phyloP scores from a whole-genome alignment of 371 early-diverging fungal genomes.

The Rhizomucor miehei region DNA sequence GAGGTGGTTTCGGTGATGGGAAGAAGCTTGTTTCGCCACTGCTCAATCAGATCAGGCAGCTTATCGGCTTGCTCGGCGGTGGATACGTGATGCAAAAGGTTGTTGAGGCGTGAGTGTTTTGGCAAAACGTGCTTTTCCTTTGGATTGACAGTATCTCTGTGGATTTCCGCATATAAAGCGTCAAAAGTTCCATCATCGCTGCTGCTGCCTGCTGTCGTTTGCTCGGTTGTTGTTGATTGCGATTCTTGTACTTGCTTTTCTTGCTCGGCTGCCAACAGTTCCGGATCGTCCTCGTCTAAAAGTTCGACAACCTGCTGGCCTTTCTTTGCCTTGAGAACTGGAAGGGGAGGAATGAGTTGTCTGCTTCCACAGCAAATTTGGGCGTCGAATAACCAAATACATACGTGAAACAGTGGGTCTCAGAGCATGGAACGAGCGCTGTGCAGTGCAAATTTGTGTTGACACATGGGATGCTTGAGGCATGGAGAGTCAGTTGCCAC shows the following conservation, averaged over 20 bases:
- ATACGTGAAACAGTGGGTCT: slow-evolving; percentile 1
- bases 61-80: slow-evolving; percentile 14
- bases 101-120: slow-evolving; percentile 16
- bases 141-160: slow-evolving; percentile 14
- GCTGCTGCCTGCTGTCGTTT: neutral
- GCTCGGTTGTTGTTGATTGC: neutral
- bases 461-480: no score
- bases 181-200: slow-evolving; percentile 1
- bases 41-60: slow-evolving; percentile 28
- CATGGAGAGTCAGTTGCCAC: no score
- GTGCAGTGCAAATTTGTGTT: neutral
- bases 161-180: slow-evolving; percentile 6
- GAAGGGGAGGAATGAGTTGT: neutral
- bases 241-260: slow-evolving; percentile 9
- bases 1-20: slow-evolving; percentile 26
- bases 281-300: slow-evolving; percentile 20
- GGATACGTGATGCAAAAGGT: slow-evolving; percentile 12
- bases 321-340: slow-evolving; percentile 18
- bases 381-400: neutral
- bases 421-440: slow-evolving; percentile 5
- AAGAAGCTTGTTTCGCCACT: slow-evolving; percentile 36
- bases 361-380: neutral
- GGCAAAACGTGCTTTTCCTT: slow-evolving; percentile 10
- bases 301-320: slow-evolving; percentile 11
- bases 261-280: slow-evolving; percentile 15